Percentiles rank a stretch among this genome's conserved stretches.
Conservation (phyloP, 1,284 basidiomycete species). For the Tylopilus sp. region DNA sequence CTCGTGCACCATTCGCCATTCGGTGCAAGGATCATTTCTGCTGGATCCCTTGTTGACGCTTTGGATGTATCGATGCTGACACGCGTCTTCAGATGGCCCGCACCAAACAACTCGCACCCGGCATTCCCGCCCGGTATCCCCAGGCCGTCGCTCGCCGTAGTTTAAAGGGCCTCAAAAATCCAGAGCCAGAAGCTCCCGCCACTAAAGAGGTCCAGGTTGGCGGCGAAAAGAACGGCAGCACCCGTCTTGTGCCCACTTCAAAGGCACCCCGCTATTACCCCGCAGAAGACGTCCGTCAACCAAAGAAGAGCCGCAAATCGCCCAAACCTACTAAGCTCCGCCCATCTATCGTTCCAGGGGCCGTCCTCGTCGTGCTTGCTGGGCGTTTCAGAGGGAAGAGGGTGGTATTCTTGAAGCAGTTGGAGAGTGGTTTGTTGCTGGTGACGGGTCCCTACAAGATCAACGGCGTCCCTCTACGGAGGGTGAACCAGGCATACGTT, state of each 20-base stretch:
- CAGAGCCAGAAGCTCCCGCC: conserved; percentile 56
- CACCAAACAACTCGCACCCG: conserved; percentile 81
- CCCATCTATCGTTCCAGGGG: conserved; percentile 88
- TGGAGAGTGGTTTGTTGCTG: conserved; percentile 89
- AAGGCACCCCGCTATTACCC: conserved; percentile 98
- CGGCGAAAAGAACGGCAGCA: conserved; percentile 89
- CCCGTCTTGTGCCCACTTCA: conserved; percentile 78
- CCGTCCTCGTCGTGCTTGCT: conserved; percentile 94
- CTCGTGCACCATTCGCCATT: background rate
- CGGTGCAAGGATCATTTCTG: conserved; percentile 11
- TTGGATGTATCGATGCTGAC: conserved; percentile 35
- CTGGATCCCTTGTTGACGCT: conserved; percentile 36
- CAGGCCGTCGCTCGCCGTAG: conserved; percentile 80
- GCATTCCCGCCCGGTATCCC: conserved; percentile 76
- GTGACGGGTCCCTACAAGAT: conserved; percentile 98
- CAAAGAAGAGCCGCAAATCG: conserved; percentile 91
- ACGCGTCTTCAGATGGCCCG: conserved; percentile 80
- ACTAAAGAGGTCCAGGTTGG: conserved; percentile 82
- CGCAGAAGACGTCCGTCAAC: conserved; percentile 87
- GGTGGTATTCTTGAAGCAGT: conserved; percentile 97
- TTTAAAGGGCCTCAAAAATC: conserved; percentile 78
- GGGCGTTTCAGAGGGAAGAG: conserved; percentile 99
- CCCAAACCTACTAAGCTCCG: conserved; percentile 78
- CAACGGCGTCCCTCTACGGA: conserved; percentile 97
- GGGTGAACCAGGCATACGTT: conserved; percentile 99